Base-by-base conservation (phyloP, 352 stramenopile genomes). In the Peronospora farinosa region DNA sequence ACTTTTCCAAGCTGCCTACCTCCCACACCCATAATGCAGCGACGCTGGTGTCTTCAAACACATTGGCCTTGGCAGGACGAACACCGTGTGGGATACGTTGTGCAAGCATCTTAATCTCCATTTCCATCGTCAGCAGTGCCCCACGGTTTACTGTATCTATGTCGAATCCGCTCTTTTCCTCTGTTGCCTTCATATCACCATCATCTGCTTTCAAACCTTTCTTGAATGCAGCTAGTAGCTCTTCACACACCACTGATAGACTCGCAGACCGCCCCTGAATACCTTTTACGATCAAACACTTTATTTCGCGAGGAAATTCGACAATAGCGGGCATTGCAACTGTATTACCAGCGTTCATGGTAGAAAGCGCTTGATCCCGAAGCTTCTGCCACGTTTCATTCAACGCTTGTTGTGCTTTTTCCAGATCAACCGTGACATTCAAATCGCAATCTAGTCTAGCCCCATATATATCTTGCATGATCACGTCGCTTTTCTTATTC, bases 51-150 rank as follows among this genome's bases (percentile, higher is more conserved):
- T 95, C 84, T 54, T 95, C 81, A 36, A 85, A 95, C 28, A 90
- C 15, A 43, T 92, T 89, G 0, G 78, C 73, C 32, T 86, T 88
- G 3, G 57, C 39, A n/a, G 74, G 78, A 10, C 72, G 66, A 12
- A 82, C 68, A 21, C 84, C 81, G 36, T 92, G 84, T 16, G 71
- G 56, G 8, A 62, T 82, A 8, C 84, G 78, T 58, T 95, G 79
- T 23, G 84, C 84, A 9, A 95, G 63, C 67, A 86, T 86, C 57
- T 95, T 95, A 45, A 95, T 87, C 44, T 88, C 83, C 83, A 92
- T 91, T 51, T 94, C 78, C 41, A 94, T 37, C 19, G 56, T 60
- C 15, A 86, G 42, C 27, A 31, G 39, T 12, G 57, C 41, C 4
- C 63, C 37, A 0, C 40, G 59, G 9, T 67, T 56, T 13, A 64